phyloP scores from a whole-genome alignment of 371 early-diverging fungal genomes.

The Mortierella sp. region DNA sequence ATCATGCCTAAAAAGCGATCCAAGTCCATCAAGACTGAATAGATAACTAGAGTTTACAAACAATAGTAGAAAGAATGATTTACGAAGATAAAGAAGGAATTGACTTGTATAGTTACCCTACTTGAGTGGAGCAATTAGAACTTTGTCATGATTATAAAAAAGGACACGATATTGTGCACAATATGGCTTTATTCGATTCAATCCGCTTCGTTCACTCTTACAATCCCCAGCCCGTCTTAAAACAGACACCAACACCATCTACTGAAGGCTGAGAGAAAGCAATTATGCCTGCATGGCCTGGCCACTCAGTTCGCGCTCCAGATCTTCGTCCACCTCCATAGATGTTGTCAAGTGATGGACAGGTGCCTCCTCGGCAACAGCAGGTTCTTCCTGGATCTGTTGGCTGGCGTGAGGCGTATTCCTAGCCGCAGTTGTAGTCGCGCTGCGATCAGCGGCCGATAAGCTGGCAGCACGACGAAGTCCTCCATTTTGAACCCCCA shows the following conservation, averaged over 20 bases:
- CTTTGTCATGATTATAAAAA: too few relatives aligned
- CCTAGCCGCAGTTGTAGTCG: conserved; percentile 39
- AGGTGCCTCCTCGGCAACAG: conserved; percentile 41
- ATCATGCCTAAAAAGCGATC: conserved; percentile 55
- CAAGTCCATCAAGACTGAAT: conserved; percentile 50
- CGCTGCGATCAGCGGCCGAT: conserved; percentile 52
- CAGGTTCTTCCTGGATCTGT: conserved; percentile 48
- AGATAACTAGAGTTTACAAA: conserved; percentile 6
- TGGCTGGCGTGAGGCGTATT: conserved; percentile 44
- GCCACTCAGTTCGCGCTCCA: conserved; percentile 73
- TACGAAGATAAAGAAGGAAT: background rate
- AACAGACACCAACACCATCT: too few relatives aligned
- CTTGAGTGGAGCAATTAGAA: too few relatives aligned
- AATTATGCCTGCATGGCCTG: conserved; percentile 38
- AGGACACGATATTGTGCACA: background rate
- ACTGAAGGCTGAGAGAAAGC: background rate
- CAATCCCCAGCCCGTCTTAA: too few relatives aligned
- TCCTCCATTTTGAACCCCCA: conserved; percentile 43
- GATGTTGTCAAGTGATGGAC: conserved; percentile 24
- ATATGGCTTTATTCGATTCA: background rate
- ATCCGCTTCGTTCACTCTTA: too few relatives aligned
- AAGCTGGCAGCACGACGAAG: conserved; percentile 45
- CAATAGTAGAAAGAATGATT: background rate
- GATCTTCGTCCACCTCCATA: conserved; percentile 70
- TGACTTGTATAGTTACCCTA: too few relatives aligned